A percentile compares a stretch with the other conserved stretches of the same genome.
Evolutionary conservation across 768 basidiomycete species (phyloP).

Genomic region (Rhodosporidiobolus sp.): DNA sequence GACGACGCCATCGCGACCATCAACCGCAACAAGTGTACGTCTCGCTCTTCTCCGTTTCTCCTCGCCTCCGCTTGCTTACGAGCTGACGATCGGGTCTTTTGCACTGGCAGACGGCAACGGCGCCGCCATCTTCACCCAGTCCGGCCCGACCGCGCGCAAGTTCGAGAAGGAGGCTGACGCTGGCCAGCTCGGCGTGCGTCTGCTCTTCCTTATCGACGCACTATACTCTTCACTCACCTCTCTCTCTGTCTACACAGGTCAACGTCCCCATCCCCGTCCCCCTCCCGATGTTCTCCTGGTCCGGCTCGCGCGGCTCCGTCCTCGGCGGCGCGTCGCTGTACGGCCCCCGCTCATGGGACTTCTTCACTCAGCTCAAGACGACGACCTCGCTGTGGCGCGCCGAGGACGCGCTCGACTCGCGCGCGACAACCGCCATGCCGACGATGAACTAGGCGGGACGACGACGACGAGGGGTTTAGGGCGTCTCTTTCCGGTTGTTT

Average conservation of each 20-base stretch:
- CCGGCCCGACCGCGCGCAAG: conserved; percentile 87
- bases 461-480: no score
- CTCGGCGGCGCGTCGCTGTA: conserved; percentile 67
- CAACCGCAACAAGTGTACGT: conserved; percentile 76
- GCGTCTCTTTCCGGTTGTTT: no score
- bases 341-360: conserved; percentile 76
- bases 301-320: conserved; percentile 68
- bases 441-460: conserved; percentile 11
- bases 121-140: conserved; percentile 92
- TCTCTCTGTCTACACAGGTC: not conserved
- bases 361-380: conserved; percentile 97
- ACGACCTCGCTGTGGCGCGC: conserved; percentile 89
- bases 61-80: no score
- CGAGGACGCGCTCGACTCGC: conserved; percentile 55
- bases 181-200: conserved; percentile 67
- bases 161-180: conserved; percentile 85
- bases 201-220: not conserved
- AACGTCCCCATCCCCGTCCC: conserved; percentile 60
- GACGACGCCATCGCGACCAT: conserved; percentile 87
- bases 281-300: conserved; percentile 84
- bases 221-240: not conserved
- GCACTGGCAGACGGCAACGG: conserved; percentile 64
- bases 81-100: no score
- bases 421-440: conserved; percentile 48
- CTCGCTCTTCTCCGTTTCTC: not conserved